Base-by-base conservation (phyloP, 441 rosid genomes). In the Flueggea neowawraea region DNA sequence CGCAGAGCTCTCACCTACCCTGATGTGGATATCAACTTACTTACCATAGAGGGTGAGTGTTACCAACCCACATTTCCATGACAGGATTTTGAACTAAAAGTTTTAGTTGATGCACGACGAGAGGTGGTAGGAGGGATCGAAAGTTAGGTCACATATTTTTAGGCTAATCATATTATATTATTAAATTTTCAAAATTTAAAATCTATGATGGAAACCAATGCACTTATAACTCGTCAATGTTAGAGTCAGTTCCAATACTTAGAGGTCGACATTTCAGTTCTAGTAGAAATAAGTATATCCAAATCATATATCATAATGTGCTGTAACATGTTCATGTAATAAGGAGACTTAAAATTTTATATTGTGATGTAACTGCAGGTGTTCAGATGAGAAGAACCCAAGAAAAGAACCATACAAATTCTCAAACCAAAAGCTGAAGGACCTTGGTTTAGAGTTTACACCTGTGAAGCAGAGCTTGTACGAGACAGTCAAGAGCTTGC, bases 341-440 rank as follows among this genome's bases (percentile, higher is more conserved):
- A 41, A 45, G 13, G 41, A 41, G 16, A 6, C 3, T 10, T 0
- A 6, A 9, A 28, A 6, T 51, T n/a, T 12, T 28, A 11, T 16
- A 15, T 4, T 14, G 17, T 16, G 10, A 14, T 53, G 16, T 11
- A 12, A 58, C n/a, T 22, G 32, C 69, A 89, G 98, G 82, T 90
- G 97, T 61, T 82, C 87, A 13, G 98, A 94, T 71, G 93, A 94
- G 76, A 83, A 72, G 72, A 89, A 81, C 61, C 96, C 96, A 45
- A 85, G 94, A 69, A 82, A 69, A 16, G 83, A 78, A 55, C 87
- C 95, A 0, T 83, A 85, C 89, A 84, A 85, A 68, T 85, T 87
- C 73, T 68, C 83, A 2, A 85, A 79, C 79, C 72, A 84, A 31
- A 91, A 89, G 88, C 84, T 89, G 2, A 82, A 66, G 75, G 97